These are phyloP conservation scores for Elsinoe necatrix DNA, from an alignment of 2,329 filamentous ascomycete species.

Conservation along the genomic window DNA sequence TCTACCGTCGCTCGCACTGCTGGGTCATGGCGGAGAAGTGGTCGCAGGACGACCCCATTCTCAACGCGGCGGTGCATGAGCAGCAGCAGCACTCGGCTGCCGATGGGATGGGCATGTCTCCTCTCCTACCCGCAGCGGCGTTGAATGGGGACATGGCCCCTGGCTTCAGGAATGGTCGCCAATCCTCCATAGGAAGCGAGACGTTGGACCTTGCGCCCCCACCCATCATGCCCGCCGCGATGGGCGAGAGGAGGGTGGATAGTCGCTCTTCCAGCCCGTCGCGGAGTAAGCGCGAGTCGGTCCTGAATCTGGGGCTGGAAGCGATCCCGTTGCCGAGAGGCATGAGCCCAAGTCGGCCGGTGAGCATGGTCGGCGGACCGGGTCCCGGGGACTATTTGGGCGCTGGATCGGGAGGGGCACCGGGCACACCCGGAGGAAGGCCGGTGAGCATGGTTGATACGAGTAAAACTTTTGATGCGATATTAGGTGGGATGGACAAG, in stretches of 20 bases:
- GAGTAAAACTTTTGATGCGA: slow-evolving; percentile 43
- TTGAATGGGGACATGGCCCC: slow-evolving; percentile 13
- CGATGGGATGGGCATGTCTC: slow-evolving; percentile 18
- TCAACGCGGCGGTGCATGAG: slow-evolving; percentile 26
- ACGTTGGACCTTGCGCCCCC: neutral
- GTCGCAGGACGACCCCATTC: slow-evolving; percentile 38
- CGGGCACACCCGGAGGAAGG: slow-evolving; percentile 19
- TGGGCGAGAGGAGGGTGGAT: slow-evolving; percentile 16
- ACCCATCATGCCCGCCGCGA: neutral
- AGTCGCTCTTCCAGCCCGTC: slow-evolving; percentile 18
- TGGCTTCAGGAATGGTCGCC: neutral
- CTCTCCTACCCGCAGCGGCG: slow-evolving; percentile 16
- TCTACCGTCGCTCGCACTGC: slow-evolving; percentile 61
- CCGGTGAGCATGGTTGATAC: slow-evolving; percentile 28
- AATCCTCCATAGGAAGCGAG: slow-evolving; percentile 2
- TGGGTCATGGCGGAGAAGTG: slow-evolving; percentile 58
- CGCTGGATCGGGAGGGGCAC: neutral
- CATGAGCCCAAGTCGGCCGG: slow-evolving; percentile 34
- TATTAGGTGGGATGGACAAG: slow-evolving; percentile 29
- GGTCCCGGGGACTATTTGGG: neutral
- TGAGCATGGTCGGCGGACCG: slow-evolving; percentile 20
- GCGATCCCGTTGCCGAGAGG: slow-evolving; percentile 39
- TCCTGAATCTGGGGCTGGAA: slow-evolving; percentile 40
- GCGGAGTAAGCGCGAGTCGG: slow-evolving; percentile 33
- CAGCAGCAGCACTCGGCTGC: slow-evolving; percentile 22